Evolutionary conservation across 1,284 basidiomycete species (phyloP).

Genomic region (Apiotrichum montevideense): DNA sequence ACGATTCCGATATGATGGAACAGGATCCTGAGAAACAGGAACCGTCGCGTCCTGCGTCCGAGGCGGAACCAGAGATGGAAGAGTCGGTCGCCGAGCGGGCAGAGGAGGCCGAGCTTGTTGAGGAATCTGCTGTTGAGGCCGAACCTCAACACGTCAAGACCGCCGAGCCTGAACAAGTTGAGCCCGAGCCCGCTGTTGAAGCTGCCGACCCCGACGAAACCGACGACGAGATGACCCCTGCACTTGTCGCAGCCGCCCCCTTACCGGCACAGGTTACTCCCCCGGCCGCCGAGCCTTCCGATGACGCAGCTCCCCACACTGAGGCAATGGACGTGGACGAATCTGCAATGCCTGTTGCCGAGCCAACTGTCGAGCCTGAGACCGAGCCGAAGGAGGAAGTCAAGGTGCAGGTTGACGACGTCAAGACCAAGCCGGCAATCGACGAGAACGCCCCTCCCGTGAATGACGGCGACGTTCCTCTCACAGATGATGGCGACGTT

Average conservation of each 20-base stretch:
- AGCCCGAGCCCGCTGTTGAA: not conserved
- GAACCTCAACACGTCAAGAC: not conserved
- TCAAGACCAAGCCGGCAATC: not conserved
- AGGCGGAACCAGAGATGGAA: not conserved
- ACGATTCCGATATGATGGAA: not conserved
- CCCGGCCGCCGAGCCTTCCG: too few species aligned
- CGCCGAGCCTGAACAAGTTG: not conserved
- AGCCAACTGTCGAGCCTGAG: not conserved
- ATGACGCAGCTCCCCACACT: not conserved
- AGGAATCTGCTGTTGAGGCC: not conserved
- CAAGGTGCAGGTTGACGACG: not conserved
- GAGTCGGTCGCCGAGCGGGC: not conserved
- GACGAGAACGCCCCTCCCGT: not conserved
- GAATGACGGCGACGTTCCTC: too few species aligned
- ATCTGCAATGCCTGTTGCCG: not conserved
- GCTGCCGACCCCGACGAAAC: conserved; percentile 5
- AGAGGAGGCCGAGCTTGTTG: not conserved
- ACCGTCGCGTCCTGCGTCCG: conserved; percentile 1
- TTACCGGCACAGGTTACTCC: too few species aligned
- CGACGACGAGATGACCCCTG: conserved; percentile 1
- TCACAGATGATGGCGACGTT: too few species aligned
- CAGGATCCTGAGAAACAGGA: not conserved
- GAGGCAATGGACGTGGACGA: conserved; percentile 4
- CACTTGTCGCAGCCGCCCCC: not conserved
- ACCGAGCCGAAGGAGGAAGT: too few species aligned